Conservation (phyloP, 208 protist species). For the Wallacemonas sp. region DNA sequence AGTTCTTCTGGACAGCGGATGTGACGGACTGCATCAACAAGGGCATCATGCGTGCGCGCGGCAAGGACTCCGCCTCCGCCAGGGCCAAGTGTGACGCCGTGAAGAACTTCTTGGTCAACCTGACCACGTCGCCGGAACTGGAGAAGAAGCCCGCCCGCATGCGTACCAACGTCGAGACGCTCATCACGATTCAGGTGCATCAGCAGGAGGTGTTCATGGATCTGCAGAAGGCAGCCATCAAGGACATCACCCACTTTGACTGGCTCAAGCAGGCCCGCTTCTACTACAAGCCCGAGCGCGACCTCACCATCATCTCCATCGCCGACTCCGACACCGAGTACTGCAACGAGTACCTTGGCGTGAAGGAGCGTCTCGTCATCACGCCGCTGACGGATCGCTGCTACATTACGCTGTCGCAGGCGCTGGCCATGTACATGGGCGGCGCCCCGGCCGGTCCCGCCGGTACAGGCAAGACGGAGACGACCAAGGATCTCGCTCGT, state of each 20-base stretch:
- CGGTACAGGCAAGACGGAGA: constrained; percentile 98
- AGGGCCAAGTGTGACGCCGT: constrained; percentile 87
- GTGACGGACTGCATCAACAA: constrained; percentile 93
- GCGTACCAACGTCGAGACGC: constrained; percentile 95
- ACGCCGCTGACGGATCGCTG: constrained; percentile 95
- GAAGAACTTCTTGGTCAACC: constrained; percentile 91
- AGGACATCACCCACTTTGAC: constrained; percentile 92
- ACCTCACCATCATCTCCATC: constrained; percentile 92
- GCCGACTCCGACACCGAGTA: constrained; percentile 94
- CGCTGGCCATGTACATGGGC: constrained; percentile 96
- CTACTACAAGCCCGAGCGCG: constrained; percentile 92
- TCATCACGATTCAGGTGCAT: constrained; percentile 96
- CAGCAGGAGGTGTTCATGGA: constrained; percentile 95
- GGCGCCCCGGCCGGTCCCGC: constrained; percentile 96
- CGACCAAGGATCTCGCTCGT: constrained; percentile 94
- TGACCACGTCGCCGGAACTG: constrained; percentile 89
- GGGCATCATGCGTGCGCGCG: constrained; percentile 77
- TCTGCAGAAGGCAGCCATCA: constrained; percentile 85
- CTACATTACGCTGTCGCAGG: constrained; percentile 97
- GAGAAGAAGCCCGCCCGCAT: constrained; percentile 86
- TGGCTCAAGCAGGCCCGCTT: constrained; percentile 95
- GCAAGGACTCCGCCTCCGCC: constrained; percentile 71
- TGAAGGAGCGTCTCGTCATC: constrained; percentile 95
- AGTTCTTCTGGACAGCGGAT: constrained; percentile 97
- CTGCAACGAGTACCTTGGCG: constrained; percentile 96